phyloP scores from a whole-genome alignment of 495 filamentous ascomycete species.

The Astrocystis sublimbata region DNA sequence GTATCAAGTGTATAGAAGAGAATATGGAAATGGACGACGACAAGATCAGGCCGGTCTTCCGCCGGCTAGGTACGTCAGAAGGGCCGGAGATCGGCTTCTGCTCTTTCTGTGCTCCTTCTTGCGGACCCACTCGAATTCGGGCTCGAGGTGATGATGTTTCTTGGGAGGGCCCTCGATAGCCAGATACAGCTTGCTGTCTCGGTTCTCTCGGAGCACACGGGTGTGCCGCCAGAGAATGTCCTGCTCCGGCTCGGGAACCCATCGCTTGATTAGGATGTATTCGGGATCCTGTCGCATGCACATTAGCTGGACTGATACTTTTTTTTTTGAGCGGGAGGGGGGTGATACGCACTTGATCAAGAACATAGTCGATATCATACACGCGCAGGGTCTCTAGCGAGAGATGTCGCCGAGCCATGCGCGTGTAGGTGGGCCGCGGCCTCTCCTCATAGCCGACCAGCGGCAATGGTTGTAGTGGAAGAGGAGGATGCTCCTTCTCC shows the following conservation, averaged over 20 bases:
- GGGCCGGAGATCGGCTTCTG: slow-evolving; percentile 37
- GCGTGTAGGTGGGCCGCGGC: slow-evolving; percentile 54
- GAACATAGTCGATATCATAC: slow-evolving; percentile 54
- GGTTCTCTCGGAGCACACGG: slow-evolving; percentile 57
- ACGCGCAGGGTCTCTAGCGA: slow-evolving; percentile 55
- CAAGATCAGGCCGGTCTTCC: slow-evolving; percentile 36
- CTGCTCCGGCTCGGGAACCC: slow-evolving; percentile 72
- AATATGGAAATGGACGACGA: neutral
- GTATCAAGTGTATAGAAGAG: neutral
- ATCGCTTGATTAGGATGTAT: slow-evolving; percentile 75
- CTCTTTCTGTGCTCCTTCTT: slow-evolving; percentile 57
- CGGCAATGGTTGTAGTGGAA: neutral
- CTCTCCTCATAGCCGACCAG: slow-evolving; percentile 16
- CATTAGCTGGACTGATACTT: slow-evolving; percentile 26
- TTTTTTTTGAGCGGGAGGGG: neutral
- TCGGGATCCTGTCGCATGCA: slow-evolving; percentile 57
- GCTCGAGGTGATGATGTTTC: slow-evolving; percentile 51
- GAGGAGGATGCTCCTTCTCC: slow-evolving; percentile 10
- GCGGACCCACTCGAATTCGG: slow-evolving; percentile 58
- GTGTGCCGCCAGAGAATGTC: slow-evolving; percentile 74
- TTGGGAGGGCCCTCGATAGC: slow-evolving; percentile 54
- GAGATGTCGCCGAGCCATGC: slow-evolving; percentile 57
- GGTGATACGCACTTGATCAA: slow-evolving; percentile 46
- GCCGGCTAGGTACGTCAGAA: slow-evolving; percentile 52
- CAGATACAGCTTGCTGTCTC: slow-evolving; percentile 39